These are phyloP conservation scores for Penicillium antarcticum DNA, from an alignment of 495 filamentous ascomycete genomes.

Conservation along the genomic window DNA sequence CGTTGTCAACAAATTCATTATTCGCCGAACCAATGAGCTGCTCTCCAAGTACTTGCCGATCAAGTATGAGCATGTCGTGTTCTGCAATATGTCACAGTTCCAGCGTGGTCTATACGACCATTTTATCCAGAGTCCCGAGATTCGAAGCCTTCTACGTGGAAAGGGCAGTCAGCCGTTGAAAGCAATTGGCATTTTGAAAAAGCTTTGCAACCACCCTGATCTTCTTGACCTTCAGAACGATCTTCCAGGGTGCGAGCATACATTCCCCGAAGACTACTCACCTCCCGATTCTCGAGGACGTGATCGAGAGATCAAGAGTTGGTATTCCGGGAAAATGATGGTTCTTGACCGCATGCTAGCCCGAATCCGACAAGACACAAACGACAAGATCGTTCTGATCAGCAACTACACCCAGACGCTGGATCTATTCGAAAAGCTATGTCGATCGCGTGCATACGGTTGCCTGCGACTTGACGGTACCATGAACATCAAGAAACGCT, in stretches of 20 bases:
- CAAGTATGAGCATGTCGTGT: slow-evolving; percentile 99
- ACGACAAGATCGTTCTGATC: slow-evolving; percentile 99
- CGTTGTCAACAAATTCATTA: slow-evolving; percentile 98
- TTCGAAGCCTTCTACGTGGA: slow-evolving; percentile 84
- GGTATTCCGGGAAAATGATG: slow-evolving; percentile 98
- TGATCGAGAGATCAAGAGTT: slow-evolving; percentile 87
- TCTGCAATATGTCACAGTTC: slow-evolving; percentile 93
- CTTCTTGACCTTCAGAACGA: slow-evolving; percentile 81
- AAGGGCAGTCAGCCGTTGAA: slow-evolving; percentile 97
- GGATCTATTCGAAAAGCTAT: slow-evolving; percentile 91
- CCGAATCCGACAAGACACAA: slow-evolving; percentile 91
- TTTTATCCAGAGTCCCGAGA: slow-evolving; percentile 94
- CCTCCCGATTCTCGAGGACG: slow-evolving; percentile 83
- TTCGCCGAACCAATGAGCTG: slow-evolving; percentile 96
- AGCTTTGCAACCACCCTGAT: slow-evolving; percentile 98
- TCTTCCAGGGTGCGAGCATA: slow-evolving; percentile 79
- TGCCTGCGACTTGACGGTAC: slow-evolving; percentile 87
- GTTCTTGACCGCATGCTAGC: slow-evolving; percentile 98
- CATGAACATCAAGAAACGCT: slow-evolving; percentile 95
- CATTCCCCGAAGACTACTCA: slow-evolving; percentile 84
- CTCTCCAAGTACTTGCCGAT: slow-evolving; percentile 96
- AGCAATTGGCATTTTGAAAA: slow-evolving; percentile 94
- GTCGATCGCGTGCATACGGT: slow-evolving; percentile 79
- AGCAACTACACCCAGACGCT: slow-evolving; percentile 97
- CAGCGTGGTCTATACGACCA: slow-evolving; percentile 92